Conservation (phyloP, 1,284 basidiomycete genomes). For the Uromyces viciae-fabae region DNA sequence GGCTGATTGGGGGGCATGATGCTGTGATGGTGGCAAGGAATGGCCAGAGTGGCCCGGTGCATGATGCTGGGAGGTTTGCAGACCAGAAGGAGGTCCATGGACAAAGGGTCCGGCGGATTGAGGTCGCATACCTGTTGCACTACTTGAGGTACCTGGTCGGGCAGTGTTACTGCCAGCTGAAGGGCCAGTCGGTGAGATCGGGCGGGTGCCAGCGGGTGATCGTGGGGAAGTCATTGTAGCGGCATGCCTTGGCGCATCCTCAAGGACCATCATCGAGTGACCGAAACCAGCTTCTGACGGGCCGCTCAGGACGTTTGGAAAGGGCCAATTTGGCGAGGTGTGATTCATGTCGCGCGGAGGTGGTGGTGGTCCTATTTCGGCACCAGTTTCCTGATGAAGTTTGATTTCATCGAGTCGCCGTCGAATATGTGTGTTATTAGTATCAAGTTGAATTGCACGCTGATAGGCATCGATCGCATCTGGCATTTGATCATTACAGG, state of each 20-base stretch:
- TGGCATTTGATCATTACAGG: constrained; percentile 97
- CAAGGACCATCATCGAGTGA: constrained; percentile 14
- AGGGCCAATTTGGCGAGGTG: constrained; percentile 41
- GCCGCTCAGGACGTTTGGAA: constrained; percentile 25
- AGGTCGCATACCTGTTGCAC: constrained; percentile 24
- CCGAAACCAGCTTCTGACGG: constrained; percentile 22
- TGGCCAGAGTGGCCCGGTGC: constrained; percentile 16
- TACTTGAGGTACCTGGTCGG: constrained; percentile 31
- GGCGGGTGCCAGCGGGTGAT: neutral
- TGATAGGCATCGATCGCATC: constrained; percentile 98
- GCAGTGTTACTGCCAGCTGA: neutral
- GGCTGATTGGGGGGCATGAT: constrained; percentile 11
- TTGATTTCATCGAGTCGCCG: constrained; percentile 62
- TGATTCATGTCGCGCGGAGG: constrained; percentile 50
- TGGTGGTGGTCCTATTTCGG: constrained; percentile 48
- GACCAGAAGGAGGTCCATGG: constrained; percentile 19
- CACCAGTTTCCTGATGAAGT: constrained; percentile 48
- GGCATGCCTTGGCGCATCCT: neutral
- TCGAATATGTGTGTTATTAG: constrained; percentile 70
- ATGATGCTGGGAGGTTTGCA: neutral
- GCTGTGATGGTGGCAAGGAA: constrained; percentile 7
- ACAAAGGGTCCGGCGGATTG: constrained; percentile 33
- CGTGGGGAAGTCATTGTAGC: neutral
- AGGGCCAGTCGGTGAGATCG: neutral
- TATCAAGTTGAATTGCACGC: constrained; percentile 83